Conservation (phyloP, 345 rosid genomes). For the Passiflora organensis region DNA sequence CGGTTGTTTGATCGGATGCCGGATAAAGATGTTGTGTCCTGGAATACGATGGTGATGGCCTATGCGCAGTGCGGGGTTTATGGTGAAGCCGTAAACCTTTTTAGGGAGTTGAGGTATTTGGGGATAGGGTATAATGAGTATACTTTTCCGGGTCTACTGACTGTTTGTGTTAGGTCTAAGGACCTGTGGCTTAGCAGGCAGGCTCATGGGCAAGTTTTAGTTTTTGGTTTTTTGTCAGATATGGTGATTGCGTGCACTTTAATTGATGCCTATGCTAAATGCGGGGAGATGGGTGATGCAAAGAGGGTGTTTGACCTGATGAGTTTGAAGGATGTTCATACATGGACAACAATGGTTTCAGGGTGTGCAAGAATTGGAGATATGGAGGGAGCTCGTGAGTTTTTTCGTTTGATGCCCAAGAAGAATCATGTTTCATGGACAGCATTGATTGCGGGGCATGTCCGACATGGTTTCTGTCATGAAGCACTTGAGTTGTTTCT, state of each 20-base stretch:
- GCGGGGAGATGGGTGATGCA: constrained; percentile 53
- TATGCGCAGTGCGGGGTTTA: constrained; percentile 41
- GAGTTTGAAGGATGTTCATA: constrained; percentile 47
- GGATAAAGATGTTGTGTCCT: constrained; percentile 59
- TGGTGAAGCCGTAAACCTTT: constrained; percentile 42
- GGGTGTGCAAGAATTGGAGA: constrained; percentile 63
- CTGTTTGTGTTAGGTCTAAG: constrained; percentile 48
- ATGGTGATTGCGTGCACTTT: constrained; percentile 49
- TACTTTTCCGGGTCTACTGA: constrained; percentile 61
- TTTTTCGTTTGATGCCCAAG: constrained; percentile 59
- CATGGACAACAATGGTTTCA: constrained; percentile 72
- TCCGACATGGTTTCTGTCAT: constrained; percentile 48
- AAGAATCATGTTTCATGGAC: constrained; percentile 71
- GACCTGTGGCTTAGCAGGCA: constrained; percentile 43
- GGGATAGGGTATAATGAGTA: constrained; percentile 53
- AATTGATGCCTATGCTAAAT: constrained; percentile 65
- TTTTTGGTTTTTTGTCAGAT: constrained; percentile 52
- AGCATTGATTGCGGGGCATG: constrained; percentile 69
- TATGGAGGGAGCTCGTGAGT: constrained; percentile 48
- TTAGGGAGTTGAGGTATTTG: constrained; percentile 45
- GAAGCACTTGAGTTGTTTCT: constrained; percentile 45
- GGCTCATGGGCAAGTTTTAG: constrained; percentile 76
- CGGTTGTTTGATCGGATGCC: constrained; percentile 69
- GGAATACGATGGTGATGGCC: constrained; percentile 79
- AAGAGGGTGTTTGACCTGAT: constrained; percentile 60